These are phyloP conservation scores for Cyanidium caldarium DNA, from an alignment of 23 red algal genomes.

Conservation along the genomic window DNA sequence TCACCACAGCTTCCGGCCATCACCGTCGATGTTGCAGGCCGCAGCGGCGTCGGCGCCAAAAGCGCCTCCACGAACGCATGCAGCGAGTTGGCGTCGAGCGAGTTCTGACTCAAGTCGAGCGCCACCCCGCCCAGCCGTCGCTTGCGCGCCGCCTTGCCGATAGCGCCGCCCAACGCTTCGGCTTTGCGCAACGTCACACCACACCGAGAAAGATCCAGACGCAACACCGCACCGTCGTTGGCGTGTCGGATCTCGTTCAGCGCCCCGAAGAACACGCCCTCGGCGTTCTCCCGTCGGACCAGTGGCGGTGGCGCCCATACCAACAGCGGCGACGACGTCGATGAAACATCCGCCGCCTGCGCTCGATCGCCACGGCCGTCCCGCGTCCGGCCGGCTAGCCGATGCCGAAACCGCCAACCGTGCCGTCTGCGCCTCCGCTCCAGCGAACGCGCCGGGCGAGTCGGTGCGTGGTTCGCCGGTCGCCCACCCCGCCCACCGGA, in stretches of 20 bases:
- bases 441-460: too few species aligned
- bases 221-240: background rate
- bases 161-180: background rate
- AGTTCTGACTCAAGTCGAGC: background rate
- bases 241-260: slow-evolving; percentile 3
- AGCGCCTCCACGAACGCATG: background rate
- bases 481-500: too few species aligned
- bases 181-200: background rate
- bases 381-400: too few species aligned
- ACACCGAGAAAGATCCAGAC: background rate
- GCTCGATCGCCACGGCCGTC: too few species aligned
- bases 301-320: background rate
- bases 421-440: too few species aligned
- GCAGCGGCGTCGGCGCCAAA: background rate
- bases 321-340: too few species aligned
- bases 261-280: background rate
- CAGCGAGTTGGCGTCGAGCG: background rate
- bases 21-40: too few species aligned
- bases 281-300: background rate
- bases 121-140: background rate
- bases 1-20: too few species aligned
- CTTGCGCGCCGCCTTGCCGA: background rate
- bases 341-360: too few species aligned
- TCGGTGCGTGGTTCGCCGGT: too few species aligned
- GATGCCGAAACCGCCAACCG: too few species aligned